phyloP scores from a whole-genome alignment of 2,329 filamentous ascomycete species.

The Penicillium sp. region DNA sequence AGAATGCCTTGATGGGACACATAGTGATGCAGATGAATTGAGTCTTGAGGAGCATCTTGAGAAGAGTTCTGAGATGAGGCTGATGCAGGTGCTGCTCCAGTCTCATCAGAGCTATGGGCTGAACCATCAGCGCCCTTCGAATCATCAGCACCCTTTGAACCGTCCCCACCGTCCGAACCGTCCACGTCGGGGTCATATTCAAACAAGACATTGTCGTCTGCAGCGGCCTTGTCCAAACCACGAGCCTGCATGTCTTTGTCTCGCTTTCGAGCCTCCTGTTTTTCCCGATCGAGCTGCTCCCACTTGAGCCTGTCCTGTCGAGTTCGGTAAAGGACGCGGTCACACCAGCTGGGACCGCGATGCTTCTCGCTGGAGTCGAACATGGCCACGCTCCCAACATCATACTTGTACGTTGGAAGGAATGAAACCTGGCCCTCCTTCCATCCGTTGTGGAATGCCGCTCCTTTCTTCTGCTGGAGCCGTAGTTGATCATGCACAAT shows the following conservation, averaged over 20 bases:
- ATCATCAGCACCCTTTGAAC: conserved; percentile 55
- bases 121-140: conserved; percentile 48
- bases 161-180: conserved; percentile 44
- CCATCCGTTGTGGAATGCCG: conserved; percentile 88
- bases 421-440: conserved; percentile 82
- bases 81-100: not conserved
- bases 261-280: conserved; percentile 61
- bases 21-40: conserved; percentile 62
- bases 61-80: conserved; percentile 6
- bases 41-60: conserved; percentile 41
- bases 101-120: not conserved
- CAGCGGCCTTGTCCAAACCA: conserved; percentile 66
- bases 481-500: conserved; percentile 84
- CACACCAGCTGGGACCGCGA: conserved; percentile 91
- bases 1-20: conserved; percentile 81
- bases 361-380: conserved; percentile 97
- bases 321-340: conserved; percentile 83
- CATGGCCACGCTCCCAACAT: conserved; percentile 82
- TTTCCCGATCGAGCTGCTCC: conserved; percentile 58
- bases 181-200: conserved; percentile 85
- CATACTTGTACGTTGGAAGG: conserved; percentile 95
- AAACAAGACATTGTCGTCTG: conserved; percentile 79
- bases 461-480: conserved; percentile 66
- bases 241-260: conserved; percentile 81
- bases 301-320: conserved; percentile 63